A percentile compares a stretch with the other conserved stretches of the same genome.
Evolutionary conservation across 2,329 filamentous ascomycete genomes (phyloP).

Genomic region (Claviceps purpurea): DNA sequence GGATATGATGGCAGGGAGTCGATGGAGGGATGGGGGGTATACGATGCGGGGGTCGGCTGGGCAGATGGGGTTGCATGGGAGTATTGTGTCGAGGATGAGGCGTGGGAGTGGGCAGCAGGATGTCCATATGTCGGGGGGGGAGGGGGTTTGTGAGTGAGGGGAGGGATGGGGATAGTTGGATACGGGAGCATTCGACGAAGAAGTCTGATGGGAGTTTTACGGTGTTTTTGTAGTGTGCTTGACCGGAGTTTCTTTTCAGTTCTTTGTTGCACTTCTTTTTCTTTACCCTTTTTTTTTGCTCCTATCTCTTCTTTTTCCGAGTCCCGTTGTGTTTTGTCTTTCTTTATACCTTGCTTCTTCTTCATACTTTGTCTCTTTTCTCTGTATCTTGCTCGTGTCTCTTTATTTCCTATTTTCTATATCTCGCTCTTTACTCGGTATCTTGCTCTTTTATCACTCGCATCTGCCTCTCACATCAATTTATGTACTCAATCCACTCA

Average conservation of each 20-base stretch:
- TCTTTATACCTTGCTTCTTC: neutral
- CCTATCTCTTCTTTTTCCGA: neutral
- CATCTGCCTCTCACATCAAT: too few relatives aligned
- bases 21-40: conserved; percentile 2
- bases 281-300: neutral
- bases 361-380: neutral
- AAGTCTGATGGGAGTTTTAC: conserved; percentile 14
- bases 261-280: neutral
- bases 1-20: conserved; percentile 7
- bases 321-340: neutral
- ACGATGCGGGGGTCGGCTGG: neutral
- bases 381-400: neutral
- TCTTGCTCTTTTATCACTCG: too few relatives aligned
- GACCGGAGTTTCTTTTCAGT: neutral
- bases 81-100: conserved; percentile 3
- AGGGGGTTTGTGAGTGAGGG: conserved; percentile 1
- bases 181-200: conserved; percentile 10
- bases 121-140: conserved; percentile 7
- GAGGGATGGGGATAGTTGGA: conserved; percentile 2
- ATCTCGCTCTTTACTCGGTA: too few relatives aligned
- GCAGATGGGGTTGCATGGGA: conserved; percentile 4
- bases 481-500: too few relatives aligned
- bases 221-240: conserved; percentile 11
- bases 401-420: too few relatives aligned
- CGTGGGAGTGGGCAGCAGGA: conserved; percentile 3